Evolutionary conservation across 768 basidiomycete species (phyloP).

Genomic region (Hygrocybe coccinea): DNA sequence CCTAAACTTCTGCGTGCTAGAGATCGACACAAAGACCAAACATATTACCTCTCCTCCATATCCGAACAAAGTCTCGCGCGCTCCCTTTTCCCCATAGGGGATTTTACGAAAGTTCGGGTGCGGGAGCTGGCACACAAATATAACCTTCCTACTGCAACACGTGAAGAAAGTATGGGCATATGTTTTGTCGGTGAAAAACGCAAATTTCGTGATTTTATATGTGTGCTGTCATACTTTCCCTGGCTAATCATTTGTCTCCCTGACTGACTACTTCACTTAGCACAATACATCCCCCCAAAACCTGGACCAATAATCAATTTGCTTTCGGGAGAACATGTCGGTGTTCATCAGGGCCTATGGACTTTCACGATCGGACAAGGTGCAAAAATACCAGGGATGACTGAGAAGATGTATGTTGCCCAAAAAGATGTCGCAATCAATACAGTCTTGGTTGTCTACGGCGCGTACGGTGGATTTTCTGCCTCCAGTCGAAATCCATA

Average conservation of each 20-base stretch:
- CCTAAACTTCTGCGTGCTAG: slow-evolving; percentile 49
- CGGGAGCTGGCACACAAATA: slow-evolving; percentile 62
- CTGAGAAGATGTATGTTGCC: slow-evolving; percentile 64
- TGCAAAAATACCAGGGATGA: slow-evolving; percentile 59
- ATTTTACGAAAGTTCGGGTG: slow-evolving; percentile 64
- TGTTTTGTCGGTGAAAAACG: slow-evolving; percentile 88
- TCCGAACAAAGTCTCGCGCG: slow-evolving; percentile 57
- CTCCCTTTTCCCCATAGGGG: slow-evolving; percentile 77
- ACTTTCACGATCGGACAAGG: slow-evolving; percentile 82
- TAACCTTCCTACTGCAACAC: slow-evolving; percentile 63
- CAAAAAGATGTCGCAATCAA: slow-evolving; percentile 61
- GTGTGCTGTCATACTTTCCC: slow-evolving; percentile 34
- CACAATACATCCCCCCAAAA: slow-evolving; percentile 66
- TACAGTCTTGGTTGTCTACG: slow-evolving; percentile 70
- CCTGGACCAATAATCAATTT: slow-evolving; percentile 67
- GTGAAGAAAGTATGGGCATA: slow-evolving; percentile 88
- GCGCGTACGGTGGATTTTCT: slow-evolving; percentile 45
- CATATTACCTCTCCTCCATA: slow-evolving; percentile 83
- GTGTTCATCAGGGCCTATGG: slow-evolving; percentile 73
- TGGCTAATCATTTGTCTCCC: not conserved
- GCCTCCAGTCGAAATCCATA: not conserved
- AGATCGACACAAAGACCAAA: slow-evolving; percentile 80
- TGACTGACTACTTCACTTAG: slow-evolving; percentile 38
- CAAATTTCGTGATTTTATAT: slow-evolving; percentile 67
- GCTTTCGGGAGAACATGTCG: slow-evolving; percentile 49